phyloP scores from a whole-genome alignment of 345 rosid species.

The Mercurialis annua region DNA sequence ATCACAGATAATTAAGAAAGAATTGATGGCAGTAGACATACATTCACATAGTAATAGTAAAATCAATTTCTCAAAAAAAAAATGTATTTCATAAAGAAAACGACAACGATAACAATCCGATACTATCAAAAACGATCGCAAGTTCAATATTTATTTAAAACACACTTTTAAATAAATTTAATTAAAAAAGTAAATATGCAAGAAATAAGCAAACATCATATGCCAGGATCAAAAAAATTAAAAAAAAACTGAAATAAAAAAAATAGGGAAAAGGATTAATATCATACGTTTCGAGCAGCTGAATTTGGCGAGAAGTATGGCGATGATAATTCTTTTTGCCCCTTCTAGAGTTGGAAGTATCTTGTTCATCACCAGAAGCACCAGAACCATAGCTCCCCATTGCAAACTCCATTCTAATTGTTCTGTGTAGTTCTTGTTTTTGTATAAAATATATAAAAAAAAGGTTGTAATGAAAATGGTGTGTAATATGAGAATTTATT shows the following conservation, averaged over 20 bases:
- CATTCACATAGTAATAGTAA: too few relatives aligned
- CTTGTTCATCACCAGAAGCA: slow-evolving; percentile 40
- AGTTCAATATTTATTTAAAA: too few relatives aligned
- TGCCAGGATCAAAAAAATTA: background rate
- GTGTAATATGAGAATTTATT: slow-evolving; percentile 1
- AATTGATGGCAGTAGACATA: too few relatives aligned
- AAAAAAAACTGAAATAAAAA: background rate
- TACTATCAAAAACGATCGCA: too few relatives aligned
- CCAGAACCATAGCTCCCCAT: slow-evolving; percentile 28
- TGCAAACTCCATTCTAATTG: slow-evolving; percentile 21
- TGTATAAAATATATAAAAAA: background rate
- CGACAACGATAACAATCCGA: too few relatives aligned
- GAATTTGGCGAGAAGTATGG: slow-evolving; percentile 48
- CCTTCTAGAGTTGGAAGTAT: slow-evolving; percentile 9
- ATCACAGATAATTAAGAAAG: too few relatives aligned
- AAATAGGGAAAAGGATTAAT: background rate
- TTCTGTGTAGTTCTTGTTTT: background rate
- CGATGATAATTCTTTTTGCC: slow-evolving; percentile 44
- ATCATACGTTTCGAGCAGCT: slow-evolving; percentile 51
- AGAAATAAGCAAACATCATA: background rate
- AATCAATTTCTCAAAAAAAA: too few relatives aligned
- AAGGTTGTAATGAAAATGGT: background rate
- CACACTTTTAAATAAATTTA: background rate
- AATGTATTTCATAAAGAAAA: too few relatives aligned
- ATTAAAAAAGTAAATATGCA: background rate